A percentile compares a stretch with the other conserved stretches of the same genome.
These are phyloP conservation scores for Pseudopithomyces maydicus DNA, from an alignment of 2,329 filamentous ascomycete genomes.

Conservation along the genomic window DNA sequence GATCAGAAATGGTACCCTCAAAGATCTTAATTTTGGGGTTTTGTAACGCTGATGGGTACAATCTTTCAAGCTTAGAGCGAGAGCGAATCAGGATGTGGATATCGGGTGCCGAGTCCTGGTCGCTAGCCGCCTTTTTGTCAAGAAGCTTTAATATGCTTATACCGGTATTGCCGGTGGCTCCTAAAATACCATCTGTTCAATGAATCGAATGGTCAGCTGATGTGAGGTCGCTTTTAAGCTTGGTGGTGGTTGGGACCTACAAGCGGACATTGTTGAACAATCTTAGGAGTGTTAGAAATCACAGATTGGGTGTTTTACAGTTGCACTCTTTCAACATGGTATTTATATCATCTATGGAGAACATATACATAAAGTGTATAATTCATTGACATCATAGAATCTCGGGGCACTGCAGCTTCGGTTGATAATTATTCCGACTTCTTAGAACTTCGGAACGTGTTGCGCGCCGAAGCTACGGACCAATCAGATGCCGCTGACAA, in stretches of 20 bases:
- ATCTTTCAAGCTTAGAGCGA: not conserved
- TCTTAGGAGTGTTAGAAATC: not conserved
- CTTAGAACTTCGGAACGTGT: too few relatives aligned
- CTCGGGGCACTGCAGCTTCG: too few relatives aligned
- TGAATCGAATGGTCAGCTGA: not conserved
- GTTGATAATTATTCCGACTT: too few relatives aligned
- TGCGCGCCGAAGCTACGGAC: too few relatives aligned
- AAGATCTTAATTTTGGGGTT: not conserved
- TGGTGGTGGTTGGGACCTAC: not conserved
- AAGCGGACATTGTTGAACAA: not conserved
- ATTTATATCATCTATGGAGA: too few relatives aligned
- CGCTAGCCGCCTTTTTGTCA: not conserved
- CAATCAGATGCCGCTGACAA: too few relatives aligned
- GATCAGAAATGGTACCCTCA: not conserved
- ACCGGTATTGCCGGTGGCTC: not conserved
- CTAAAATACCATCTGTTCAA: not conserved
- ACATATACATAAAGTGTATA: too few relatives aligned
- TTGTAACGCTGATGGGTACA: not conserved
- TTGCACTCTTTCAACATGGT: too few relatives aligned
- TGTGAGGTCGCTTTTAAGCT: not conserved
- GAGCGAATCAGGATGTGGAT: not conserved
- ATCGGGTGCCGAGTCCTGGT: not conserved
- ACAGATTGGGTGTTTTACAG: too few relatives aligned
- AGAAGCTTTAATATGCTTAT: not conserved
- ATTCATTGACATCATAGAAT: too few relatives aligned